phyloP scores from a whole-genome alignment of 208 protist species.

The Lotmaria passim region DNA sequence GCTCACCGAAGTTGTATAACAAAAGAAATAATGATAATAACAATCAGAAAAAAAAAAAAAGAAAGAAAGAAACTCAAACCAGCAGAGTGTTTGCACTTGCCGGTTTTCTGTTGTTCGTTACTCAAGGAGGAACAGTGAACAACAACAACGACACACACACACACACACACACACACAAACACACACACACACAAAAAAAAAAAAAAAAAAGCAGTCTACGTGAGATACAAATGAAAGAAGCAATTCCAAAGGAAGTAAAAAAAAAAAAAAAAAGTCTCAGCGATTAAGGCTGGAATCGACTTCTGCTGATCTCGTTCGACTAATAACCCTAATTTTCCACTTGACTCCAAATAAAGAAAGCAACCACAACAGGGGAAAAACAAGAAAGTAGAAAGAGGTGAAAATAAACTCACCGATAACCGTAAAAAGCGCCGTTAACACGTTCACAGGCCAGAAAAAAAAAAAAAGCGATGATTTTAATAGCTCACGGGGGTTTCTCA shows the following conservation, averaged over 20 bases:
- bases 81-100: background rate
- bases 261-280: constrained; percentile 11
- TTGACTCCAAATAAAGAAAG: background rate
- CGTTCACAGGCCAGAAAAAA: too few relatives aligned
- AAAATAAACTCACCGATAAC: background rate
- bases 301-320: too few relatives aligned
- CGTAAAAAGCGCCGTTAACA: too few relatives aligned
- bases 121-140: constrained; percentile 10
- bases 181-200: constrained; percentile 3
- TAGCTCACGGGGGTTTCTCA: too few relatives aligned
- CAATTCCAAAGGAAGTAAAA: constrained; percentile 12
- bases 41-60: background rate
- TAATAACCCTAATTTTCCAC: too few relatives aligned
- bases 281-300: background rate
- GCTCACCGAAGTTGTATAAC: background rate
- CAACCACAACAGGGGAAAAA: background rate
- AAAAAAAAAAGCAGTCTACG: constrained; percentile 9
- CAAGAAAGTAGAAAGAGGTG: constrained; percentile 14
- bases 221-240: constrained; percentile 11
- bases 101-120: background rate
- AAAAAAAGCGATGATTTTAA: too few relatives aligned
- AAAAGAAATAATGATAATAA: background rate
- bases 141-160: constrained; percentile 5
- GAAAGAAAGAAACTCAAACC: background rate
- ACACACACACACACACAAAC: too few relatives aligned